Conservation (phyloP, 805 yeast species). For the Suhomyces pyralidae region DNA sequence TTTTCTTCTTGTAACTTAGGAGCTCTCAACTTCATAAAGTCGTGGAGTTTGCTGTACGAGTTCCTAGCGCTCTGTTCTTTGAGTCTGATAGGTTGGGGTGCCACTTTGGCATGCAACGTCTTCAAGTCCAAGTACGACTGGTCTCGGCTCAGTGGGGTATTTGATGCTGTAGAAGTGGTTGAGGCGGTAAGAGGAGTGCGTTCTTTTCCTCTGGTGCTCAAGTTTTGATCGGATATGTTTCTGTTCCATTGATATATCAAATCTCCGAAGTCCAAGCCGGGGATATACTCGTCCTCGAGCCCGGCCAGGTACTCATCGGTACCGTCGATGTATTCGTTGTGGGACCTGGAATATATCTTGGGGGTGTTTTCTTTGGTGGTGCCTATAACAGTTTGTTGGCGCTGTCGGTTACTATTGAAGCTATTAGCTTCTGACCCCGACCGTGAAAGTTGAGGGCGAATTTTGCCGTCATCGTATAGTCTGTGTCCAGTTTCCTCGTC, state of each 20-base stretch:
- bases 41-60: conserved; percentile 20
- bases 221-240: conserved; percentile 16
- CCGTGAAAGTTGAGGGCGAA: conserved; percentile 39
- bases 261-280: conserved; percentile 60
- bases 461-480: conserved; percentile 50
- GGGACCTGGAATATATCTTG: conserved; percentile 33
- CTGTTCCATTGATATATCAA: conserved; percentile 47
- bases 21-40: conserved; percentile 19
- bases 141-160: conserved; percentile 31
- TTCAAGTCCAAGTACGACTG: conserved; percentile 41
- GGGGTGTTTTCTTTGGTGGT: conserved; percentile 7
- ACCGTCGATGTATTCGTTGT: conserved; percentile 15
- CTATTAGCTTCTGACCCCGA: conserved; percentile 1
- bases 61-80: conserved; percentile 11
- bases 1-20: conserved; percentile 4
- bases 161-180: conserved; percentile 14
- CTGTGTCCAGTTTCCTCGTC: conserved; percentile 53
- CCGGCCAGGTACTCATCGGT: conserved; percentile 37
- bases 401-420: conserved; percentile 7
- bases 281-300: conserved; percentile 73
- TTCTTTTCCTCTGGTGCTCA: not conserved
- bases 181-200: not conserved
- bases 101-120: conserved; percentile 41
- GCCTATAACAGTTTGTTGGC: conserved; percentile 4
- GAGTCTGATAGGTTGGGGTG: conserved; percentile 40